Evolutionary conservation across 805 yeast genomes (phyloP).

Genomic region (Yamadazyma endophytica): DNA sequence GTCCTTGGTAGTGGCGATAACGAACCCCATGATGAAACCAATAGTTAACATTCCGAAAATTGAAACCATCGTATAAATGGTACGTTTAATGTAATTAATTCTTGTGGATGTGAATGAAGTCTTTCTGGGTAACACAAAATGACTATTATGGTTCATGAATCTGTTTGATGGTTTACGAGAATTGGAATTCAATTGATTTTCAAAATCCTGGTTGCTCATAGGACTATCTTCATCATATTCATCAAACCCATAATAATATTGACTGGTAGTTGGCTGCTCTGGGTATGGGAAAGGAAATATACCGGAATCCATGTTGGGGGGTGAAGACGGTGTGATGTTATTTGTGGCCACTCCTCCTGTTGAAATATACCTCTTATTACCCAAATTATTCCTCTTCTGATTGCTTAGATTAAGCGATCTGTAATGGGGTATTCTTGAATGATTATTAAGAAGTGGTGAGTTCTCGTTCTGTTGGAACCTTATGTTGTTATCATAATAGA

Average conservation of each 20-base stretch:
- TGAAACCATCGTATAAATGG: conserved; percentile 41
- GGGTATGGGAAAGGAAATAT: conserved; percentile 34
- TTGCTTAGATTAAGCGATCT: conserved; percentile 35
- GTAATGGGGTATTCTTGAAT: conserved; percentile 33
- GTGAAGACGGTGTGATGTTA: no score
- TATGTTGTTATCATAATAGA: conserved; percentile 40
- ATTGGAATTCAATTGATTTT: conserved; percentile 10
- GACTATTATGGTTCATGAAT: conserved; percentile 16
- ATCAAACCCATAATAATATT: conserved; percentile 34
- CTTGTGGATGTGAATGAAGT: conserved; percentile 16
- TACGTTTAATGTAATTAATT: conserved; percentile 22
- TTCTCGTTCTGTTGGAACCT: conserved; percentile 36
- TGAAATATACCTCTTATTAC: conserved; percentile 33
- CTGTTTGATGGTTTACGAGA: conserved; percentile 14
- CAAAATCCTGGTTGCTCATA: conserved; percentile 7
- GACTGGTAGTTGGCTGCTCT: conserved; percentile 17
- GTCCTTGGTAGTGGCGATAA: conserved; percentile 83
- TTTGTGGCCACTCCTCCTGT: no score
- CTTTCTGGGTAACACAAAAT: conserved; percentile 28
- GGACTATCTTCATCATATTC: conserved; percentile 34
- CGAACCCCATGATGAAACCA: conserved; percentile 80
- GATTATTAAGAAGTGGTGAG: conserved; percentile 26
- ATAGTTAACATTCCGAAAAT: conserved; percentile 52
- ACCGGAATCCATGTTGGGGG: no score
- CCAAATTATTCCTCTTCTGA: no score